Base-by-base conservation (phyloP, 106 monocot genomes). In the Acorus gramineus region DNA sequence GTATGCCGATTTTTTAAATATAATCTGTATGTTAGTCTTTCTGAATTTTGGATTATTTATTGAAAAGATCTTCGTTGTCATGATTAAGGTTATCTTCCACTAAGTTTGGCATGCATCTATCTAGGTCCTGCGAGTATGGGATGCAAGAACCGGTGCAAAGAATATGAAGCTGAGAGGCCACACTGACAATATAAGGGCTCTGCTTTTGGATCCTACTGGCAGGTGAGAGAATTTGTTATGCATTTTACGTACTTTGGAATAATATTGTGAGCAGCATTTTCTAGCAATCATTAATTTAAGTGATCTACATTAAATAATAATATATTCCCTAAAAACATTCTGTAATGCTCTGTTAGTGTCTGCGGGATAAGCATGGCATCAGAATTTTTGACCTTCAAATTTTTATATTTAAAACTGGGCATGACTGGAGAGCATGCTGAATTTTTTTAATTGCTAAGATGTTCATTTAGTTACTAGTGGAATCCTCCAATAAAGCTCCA, bases 131-230 rank as follows among this genome's bases (percentile, higher is more conserved):
- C 91, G 96, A 55, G 91, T 98, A 47, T 98, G 96, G 96, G 96
- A 98, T 75, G 88, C 96, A 64, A 82, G 96, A 78, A 91, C 85
- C 51, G 96, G 96, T 55, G 83, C 83, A 76, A 98, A 98, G 70
- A 92, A 85, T 63, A 88, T 98, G 96, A 98, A 98, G 71, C 66
- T 98, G 66, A 77, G 87, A 79, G 96, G 96, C 46, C 96, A 98
- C 66, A 98, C 87, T 62, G 96, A 98, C 63, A 98, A 98, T 68
- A 92, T 98, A 52, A 73, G 96, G 73, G 82, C 91, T 12, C 73
- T 98, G 76, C 83, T 98, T 57, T 69, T 98, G 46, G 96, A 98
- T 82, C 83, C 96, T 42, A 88, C 80, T 75, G 96, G 96, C 54
- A 95, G 94, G 94, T 95, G 60, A 49, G 72, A 67, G 14, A 45